phyloP scores from a whole-genome alignment of 257 asterid genomes.

The Thymus quinquecostatus region DNA sequence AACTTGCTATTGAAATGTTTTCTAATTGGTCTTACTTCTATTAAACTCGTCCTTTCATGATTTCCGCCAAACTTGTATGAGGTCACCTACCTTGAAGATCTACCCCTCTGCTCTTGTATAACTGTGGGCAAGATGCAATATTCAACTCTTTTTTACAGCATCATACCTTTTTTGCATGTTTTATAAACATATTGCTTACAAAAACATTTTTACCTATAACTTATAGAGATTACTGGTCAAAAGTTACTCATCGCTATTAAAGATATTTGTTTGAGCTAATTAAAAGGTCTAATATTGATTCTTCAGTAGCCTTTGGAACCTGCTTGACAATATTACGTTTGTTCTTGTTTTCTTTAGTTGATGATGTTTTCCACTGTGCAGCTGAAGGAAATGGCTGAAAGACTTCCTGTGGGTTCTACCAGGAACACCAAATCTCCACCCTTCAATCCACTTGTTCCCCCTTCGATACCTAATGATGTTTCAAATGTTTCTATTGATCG shows the following conservation, averaged over 20 bases:
- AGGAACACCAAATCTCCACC: slow-evolving; percentile 74
- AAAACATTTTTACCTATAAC: not conserved
- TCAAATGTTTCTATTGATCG: slow-evolving; percentile 55
- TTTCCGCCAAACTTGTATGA: not conserved
- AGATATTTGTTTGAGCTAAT: not conserved
- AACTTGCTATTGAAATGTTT: not conserved
- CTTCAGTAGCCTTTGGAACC: not conserved
- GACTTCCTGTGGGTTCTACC: slow-evolving; percentile 93
- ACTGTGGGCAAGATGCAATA: not conserved
- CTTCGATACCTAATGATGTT: slow-evolving; percentile 48
- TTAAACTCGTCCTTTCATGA: not conserved
- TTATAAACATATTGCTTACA: not conserved
- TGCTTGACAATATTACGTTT: not conserved
- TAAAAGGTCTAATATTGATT: not conserved
- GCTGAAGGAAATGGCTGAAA: slow-evolving; percentile 99
- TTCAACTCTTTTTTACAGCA: not conserved
- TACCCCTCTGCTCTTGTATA: slow-evolving; percentile 15
- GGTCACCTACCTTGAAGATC: not conserved
- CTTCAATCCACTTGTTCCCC: slow-evolving; percentile 50
- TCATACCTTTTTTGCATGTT: not conserved
- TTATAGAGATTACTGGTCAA: not conserved
- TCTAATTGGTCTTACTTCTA: not conserved
- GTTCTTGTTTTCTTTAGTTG: slow-evolving; percentile 14
- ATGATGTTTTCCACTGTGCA: slow-evolving; percentile 40
- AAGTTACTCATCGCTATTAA: not conserved